Base-by-base conservation (phyloP, 768 basidiomycete species). In the Lactarius sanguifluus region DNA sequence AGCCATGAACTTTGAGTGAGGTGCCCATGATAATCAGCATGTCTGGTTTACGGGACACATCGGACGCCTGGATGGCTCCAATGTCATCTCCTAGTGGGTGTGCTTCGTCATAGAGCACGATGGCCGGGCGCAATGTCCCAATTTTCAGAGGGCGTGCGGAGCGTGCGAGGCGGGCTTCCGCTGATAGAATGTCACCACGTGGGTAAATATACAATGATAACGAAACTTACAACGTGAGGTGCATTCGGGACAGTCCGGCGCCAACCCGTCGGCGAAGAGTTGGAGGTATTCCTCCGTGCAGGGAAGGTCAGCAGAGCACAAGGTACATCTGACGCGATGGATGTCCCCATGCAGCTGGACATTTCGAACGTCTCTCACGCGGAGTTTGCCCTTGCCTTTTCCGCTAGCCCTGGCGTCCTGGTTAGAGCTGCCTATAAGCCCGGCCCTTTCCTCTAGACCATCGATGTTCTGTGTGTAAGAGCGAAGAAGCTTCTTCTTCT, bases 391-490 rank as follows among this genome's bases (percentile, higher is more conserved):
- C 73, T 91, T 93, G 18, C 89, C 86, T 72, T 89, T 91, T n/a
- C 82, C 81, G 25, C 74, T 79, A 0, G 76, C 75, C 64, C 74
- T 79, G 64, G 79, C 82, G 9, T 81, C 82, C 55, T 83, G 80
- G 69, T 83, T 84, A 2, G 88, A 84, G 66, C 82, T 87, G 54
- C 91, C 84, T 43, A 85, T 77, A 8, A 99, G 81, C 1, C 96
- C 96, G 0, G 85, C 85, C 62, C 82, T 81, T 71, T 87, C 89
- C 74, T 99, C 97, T 15, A 99, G 78, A 13, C 94, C 96, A 77
- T 99, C 97, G 55, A 99, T 96, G 75, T 99, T 99, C 78, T 99
- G 97, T 1, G 97, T 98, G 76, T 98, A 99, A 15, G 89, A 91
- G 65, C 97, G 85, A 30, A 96, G 75, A 12, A 99, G 79, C 76